phyloP scores from a whole-genome alignment of 768 basidiomycete species.

The Suillus placidus region DNA sequence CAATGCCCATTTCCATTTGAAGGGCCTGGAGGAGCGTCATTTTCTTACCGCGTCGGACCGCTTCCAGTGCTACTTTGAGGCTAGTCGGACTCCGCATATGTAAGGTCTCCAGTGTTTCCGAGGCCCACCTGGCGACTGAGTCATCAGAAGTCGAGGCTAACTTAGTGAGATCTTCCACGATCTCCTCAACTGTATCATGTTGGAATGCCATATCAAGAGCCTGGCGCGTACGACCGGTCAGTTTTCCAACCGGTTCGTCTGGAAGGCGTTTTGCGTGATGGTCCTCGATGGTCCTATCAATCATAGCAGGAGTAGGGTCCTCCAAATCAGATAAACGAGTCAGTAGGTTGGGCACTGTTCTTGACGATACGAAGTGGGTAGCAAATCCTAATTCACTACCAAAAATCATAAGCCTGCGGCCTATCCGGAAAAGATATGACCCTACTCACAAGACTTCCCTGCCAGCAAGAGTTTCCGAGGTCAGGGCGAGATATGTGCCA shows the following conservation, averaged over 20 bases:
- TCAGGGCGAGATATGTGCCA: constrained; percentile 93
- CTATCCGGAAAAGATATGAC: constrained; percentile 2
- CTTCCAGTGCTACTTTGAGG: constrained; percentile 83
- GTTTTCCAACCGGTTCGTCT: constrained; percentile 52
- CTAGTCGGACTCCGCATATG: constrained; percentile 86
- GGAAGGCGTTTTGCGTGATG: constrained; percentile 58
- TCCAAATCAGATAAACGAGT: constrained; percentile 58
- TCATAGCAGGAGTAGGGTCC: constrained; percentile 43
- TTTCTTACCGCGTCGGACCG: constrained; percentile 70
- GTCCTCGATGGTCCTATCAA: constrained; percentile 74
- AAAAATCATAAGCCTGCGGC: constrained; percentile 14
- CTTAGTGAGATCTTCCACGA: constrained; percentile 56
- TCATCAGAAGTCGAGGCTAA: constrained; percentile 43
- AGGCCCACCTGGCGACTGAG: constrained; percentile 72
- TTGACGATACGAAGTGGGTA: constrained; percentile 87
- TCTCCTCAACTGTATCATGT: constrained; percentile 69
- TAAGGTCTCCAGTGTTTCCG: constrained; percentile 62
- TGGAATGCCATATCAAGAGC: constrained; percentile 84
- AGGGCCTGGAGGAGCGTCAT: constrained; percentile 67
- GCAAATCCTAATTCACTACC: constrained; percentile 88
- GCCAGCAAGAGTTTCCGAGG: constrained; percentile 70
- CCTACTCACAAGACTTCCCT: constrained; percentile 81
- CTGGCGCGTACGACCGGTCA: constrained; percentile 64
- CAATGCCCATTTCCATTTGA: constrained; percentile 86
- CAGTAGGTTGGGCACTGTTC: constrained; percentile 71